phyloP scores from a whole-genome alignment of 352 stramenopile genomes.

The Pythium sukuiense region DNA sequence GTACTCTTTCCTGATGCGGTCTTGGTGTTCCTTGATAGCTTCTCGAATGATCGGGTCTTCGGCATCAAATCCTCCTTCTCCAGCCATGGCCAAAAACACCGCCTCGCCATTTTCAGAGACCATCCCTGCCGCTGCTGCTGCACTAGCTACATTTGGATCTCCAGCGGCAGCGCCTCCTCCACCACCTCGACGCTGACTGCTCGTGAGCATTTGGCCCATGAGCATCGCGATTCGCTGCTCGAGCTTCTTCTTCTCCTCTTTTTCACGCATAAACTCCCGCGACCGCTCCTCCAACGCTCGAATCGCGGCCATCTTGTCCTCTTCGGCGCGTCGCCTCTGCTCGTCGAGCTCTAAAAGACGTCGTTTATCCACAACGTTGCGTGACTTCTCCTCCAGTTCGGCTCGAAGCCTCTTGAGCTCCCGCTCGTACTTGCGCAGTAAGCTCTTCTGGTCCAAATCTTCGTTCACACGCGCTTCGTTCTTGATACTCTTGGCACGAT shows the following conservation, averaged over 20 bases:
- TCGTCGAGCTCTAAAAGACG: slow-evolving; percentile 90
- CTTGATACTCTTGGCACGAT: slow-evolving; percentile 93
- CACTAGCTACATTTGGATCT: slow-evolving; percentile 3
- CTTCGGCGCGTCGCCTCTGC: slow-evolving; percentile 87
- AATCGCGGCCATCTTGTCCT: slow-evolving; percentile 95
- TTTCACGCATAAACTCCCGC: slow-evolving; percentile 93
- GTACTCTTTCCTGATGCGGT: slow-evolving; percentile 91
- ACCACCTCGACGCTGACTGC: slow-evolving; percentile 46
- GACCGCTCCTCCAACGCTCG: slow-evolving; percentile 89
- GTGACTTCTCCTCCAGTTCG: slow-evolving; percentile 91
- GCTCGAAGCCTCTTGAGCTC: slow-evolving; percentile 91
- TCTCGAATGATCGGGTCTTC: slow-evolving; percentile 82
- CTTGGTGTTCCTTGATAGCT: slow-evolving; percentile 89
- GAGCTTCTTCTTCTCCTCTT: slow-evolving; percentile 94
- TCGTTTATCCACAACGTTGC: slow-evolving; percentile 93
- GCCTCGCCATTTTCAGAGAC: slow-evolving; percentile 13
- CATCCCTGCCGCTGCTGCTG: background rate
- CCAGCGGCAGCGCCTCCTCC: slow-evolving; percentile 9
- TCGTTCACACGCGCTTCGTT: slow-evolving; percentile 91
- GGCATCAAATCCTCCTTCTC: slow-evolving; percentile 39
- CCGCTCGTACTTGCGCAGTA: slow-evolving; percentile 94
- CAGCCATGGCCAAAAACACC: slow-evolving; percentile 16
- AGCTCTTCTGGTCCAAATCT: slow-evolving; percentile 92
- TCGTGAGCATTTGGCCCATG: slow-evolving; percentile 93
- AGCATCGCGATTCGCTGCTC: slow-evolving; percentile 92